A percentile compares a stretch with the other conserved stretches of the same genome.
Conservation (phyloP, 805 yeast species). For the Blastobotrys mokoenaii region DNA sequence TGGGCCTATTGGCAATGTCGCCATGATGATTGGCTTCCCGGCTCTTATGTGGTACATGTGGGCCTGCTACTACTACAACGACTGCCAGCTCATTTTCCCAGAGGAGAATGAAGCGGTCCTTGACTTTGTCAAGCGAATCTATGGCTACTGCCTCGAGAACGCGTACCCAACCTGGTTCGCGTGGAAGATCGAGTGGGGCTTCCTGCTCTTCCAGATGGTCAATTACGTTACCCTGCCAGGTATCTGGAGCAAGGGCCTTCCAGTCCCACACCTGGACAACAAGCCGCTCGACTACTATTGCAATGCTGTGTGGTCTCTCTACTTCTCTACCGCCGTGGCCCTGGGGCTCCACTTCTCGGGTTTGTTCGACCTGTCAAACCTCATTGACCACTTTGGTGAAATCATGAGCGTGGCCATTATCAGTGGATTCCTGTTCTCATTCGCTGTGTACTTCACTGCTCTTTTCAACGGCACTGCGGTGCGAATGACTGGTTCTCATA, state of each 20-base stretch:
- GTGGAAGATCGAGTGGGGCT: slow-evolving; percentile 64
- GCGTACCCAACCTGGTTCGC: slow-evolving; percentile 42
- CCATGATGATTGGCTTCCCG: slow-evolving; percentile 92
- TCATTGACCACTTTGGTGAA: slow-evolving; percentile 78
- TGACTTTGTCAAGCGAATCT: slow-evolving; percentile 44
- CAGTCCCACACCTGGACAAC: slow-evolving; percentile 70
- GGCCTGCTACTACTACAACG: slow-evolving; percentile 76
- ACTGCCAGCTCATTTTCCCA: slow-evolving; percentile 68
- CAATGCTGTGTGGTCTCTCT: slow-evolving; percentile 83
- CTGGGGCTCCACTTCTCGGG: slow-evolving; percentile 64
- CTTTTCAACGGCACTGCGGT: slow-evolving; percentile 66
- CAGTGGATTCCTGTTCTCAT: slow-evolving; percentile 63
- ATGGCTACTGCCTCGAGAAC: slow-evolving; percentile 31
- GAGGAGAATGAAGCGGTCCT: slow-evolving; percentile 37
- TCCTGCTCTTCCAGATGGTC: slow-evolving; percentile 56
- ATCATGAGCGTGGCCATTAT: slow-evolving; percentile 88
- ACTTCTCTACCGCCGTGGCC: slow-evolving; percentile 52
- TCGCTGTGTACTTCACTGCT: slow-evolving; percentile 63
- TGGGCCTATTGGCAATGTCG: slow-evolving; percentile 80
- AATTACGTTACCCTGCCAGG: slow-evolving; percentile 88
- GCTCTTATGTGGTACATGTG: slow-evolving; percentile 94
- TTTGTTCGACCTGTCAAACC: slow-evolving; percentile 60
- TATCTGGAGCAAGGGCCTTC: slow-evolving; percentile 91
- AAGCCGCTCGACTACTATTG: slow-evolving; percentile 86
- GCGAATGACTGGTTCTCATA: slow-evolving; percentile 81